phyloP scores from a whole-genome alignment of 192 early-diverging fungal genomes.

The Coemansia sp. region DNA sequence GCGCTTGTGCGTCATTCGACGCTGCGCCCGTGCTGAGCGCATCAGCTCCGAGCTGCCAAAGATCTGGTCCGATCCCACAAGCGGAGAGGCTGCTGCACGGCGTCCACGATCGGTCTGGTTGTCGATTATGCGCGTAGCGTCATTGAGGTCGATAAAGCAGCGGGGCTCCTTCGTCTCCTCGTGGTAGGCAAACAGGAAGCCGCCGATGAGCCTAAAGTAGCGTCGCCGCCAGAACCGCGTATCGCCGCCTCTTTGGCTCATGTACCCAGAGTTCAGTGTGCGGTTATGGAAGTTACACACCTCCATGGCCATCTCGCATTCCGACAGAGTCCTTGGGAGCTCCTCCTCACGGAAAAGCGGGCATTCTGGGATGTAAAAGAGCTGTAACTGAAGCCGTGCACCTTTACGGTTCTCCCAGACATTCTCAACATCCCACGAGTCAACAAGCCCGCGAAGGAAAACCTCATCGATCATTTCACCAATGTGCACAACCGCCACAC shows the following conservation, averaged over 20 bases:
- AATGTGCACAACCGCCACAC: constrained; percentile 52
- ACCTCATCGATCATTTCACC: constrained; percentile 54
- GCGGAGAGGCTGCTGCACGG: constrained; percentile 9
- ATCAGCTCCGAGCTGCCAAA: constrained; percentile 26
- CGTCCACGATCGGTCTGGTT: constrained; percentile 14
- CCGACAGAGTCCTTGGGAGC: constrained; percentile 50
- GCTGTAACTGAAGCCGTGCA: constrained; percentile 51
- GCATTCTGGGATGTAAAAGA: constrained; percentile 56
- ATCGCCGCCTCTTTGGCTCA: constrained; percentile 59
- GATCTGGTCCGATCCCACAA: neutral
- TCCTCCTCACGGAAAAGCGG: constrained; percentile 55
- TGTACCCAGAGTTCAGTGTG: constrained; percentile 53
- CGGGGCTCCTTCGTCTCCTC: constrained; percentile 53
- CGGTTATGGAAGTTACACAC: constrained; percentile 56
- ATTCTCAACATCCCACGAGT: constrained; percentile 56
- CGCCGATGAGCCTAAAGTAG: constrained; percentile 55
- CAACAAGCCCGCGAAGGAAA: constrained; percentile 51
- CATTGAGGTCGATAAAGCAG: constrained; percentile 55
- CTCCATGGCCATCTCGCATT: constrained; percentile 57
- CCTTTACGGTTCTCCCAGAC: constrained; percentile 54
- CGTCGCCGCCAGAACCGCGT: constrained; percentile 59
- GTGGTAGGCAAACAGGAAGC: constrained; percentile 57
- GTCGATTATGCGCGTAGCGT: constrained; percentile 50
- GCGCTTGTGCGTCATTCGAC: constrained; percentile 48
- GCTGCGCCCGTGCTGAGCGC: constrained; percentile 24